Conservation (phyloP, 768 basidiomycete genomes). For the Rhizopogon rudus region DNA sequence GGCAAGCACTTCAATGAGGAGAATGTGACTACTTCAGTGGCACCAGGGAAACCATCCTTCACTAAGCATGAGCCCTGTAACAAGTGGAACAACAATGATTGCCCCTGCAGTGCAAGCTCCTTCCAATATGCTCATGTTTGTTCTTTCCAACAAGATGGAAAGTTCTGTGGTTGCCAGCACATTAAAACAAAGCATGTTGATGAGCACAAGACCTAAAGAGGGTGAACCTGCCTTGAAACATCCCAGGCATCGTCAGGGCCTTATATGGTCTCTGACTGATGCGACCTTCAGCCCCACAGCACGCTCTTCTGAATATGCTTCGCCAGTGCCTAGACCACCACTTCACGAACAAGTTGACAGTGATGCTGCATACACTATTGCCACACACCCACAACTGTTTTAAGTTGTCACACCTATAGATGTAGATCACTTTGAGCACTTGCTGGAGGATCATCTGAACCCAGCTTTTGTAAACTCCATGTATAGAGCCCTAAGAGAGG, state of each 20-base stretch:
- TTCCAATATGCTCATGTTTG: constrained; percentile 23
- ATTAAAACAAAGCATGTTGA: neutral
- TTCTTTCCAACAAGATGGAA: neutral
- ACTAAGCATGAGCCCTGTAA: neutral
- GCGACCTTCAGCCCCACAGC: neutral
- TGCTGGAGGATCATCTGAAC: constrained; percentile 33
- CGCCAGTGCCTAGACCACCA: constrained; percentile 4
- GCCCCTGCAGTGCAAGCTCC: neutral
- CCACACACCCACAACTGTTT: constrained; percentile 27
- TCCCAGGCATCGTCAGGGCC: neutral
- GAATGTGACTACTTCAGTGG: too few species aligned
- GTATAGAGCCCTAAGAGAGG: constrained; percentile 30
- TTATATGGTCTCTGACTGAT: neutral
- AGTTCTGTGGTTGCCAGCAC: neutral
- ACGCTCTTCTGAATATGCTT: neutral
- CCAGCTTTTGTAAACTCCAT: constrained; percentile 26
- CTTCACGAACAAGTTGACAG: constrained; percentile 8
- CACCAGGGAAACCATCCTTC: too few species aligned
- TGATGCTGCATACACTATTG: constrained; percentile 16
- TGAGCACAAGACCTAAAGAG: neutral
- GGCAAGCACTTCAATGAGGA: neutral
- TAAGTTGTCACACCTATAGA: constrained; percentile 33
- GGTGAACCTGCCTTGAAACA: neutral
- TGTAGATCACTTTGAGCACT: constrained; percentile 22
- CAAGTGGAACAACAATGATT: neutral